phyloP scores from a whole-genome alignment of 1,139 yeast genomes.

The Candida sanyaensis region DNA sequence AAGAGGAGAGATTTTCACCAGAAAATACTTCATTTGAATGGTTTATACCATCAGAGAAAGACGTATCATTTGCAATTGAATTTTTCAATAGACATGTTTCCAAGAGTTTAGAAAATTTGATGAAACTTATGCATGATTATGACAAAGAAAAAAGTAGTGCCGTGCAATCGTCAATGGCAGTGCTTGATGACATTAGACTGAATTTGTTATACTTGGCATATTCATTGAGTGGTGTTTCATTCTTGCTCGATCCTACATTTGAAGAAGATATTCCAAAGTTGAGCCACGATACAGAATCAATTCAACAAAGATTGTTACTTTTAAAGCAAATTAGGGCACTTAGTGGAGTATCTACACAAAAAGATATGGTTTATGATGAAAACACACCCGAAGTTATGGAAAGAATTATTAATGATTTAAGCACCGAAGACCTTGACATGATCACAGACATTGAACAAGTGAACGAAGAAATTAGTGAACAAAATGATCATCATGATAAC shows the following conservation, averaged over 20 bases:
- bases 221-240: conserved; percentile 72
- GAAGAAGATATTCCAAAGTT: conserved; percentile 48
- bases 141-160: conserved; percentile 15
- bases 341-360: conserved; percentile 20
- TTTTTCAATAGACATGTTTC: conserved; percentile 55
- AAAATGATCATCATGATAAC: conserved; percentile 15
- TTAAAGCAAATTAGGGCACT: conserved; percentile 35
- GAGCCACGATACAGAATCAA: conserved; percentile 33
- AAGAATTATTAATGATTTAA: conserved; percentile 42
- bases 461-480: conserved; percentile 11
- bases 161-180: conserved; percentile 20
- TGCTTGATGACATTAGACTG: conserved; percentile 54
- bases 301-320: conserved; percentile 35
- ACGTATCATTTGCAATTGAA: conserved; percentile 62
- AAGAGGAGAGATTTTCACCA: conserved; percentile 35
- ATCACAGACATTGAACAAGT: conserved; percentile 20
- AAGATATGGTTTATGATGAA: conserved; percentile 29
- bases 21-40: conserved; percentile 63
- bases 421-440: conserved; percentile 20
- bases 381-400: conserved; percentile 39
- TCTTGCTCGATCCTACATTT: conserved; percentile 69
- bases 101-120: conserved; percentile 44
- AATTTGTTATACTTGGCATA: conserved; percentile 60
- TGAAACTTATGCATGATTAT: conserved; percentile 33
- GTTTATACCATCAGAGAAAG: conserved; percentile 67